Conservation (phyloP, 2,329 filamentous ascomycete species). For the Penicillium sp. region DNA sequence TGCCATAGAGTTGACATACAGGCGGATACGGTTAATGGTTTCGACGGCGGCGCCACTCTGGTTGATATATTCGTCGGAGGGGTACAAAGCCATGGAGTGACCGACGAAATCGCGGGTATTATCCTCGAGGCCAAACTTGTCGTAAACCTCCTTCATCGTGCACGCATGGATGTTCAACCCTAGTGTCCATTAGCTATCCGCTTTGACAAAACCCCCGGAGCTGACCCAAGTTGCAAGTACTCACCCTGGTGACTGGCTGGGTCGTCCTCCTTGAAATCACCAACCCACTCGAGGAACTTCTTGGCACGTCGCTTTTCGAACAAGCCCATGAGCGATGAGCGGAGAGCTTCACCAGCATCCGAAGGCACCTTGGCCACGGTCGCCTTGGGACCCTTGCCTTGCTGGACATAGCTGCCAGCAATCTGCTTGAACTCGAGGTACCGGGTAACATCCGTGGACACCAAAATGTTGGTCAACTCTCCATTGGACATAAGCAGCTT, state of each 20-base stretch:
- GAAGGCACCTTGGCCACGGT: slow-evolving; percentile 97
- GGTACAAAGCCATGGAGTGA: slow-evolving; percentile 96
- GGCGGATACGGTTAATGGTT: slow-evolving; percentile 83
- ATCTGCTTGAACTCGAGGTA: slow-evolving; percentile 94
- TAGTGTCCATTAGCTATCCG: slow-evolving; percentile 37
- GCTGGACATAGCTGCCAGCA: slow-evolving; percentile 93
- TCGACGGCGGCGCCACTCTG: slow-evolving; percentile 72
- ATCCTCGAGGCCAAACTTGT: slow-evolving; percentile 91
- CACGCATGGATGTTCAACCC: slow-evolving; percentile 74
- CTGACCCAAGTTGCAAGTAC: slow-evolving; percentile 30
- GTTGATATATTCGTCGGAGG: slow-evolving; percentile 82
- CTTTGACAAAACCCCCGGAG: background rate
- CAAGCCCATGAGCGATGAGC: slow-evolving; percentile 91
- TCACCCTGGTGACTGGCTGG: slow-evolving; percentile 83
- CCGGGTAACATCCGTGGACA: slow-evolving; percentile 86
- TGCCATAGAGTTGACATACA: slow-evolving; percentile 97
- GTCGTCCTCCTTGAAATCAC: slow-evolving; percentile 77
- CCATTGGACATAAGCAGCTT: slow-evolving; percentile 99
- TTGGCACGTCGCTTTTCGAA: slow-evolving; percentile 98
- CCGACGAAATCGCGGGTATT: slow-evolving; percentile 93
- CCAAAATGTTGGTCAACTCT: slow-evolving; percentile 96
- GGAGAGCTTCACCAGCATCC: slow-evolving; percentile 83
- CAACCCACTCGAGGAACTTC: slow-evolving; percentile 94
- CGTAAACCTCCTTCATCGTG: slow-evolving; percentile 98
- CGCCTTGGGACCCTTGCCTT: slow-evolving; percentile 74